Evolutionary conservation across 176 grass and related monocot species (phyloP).

Genomic region (Carex kokanica): DNA sequence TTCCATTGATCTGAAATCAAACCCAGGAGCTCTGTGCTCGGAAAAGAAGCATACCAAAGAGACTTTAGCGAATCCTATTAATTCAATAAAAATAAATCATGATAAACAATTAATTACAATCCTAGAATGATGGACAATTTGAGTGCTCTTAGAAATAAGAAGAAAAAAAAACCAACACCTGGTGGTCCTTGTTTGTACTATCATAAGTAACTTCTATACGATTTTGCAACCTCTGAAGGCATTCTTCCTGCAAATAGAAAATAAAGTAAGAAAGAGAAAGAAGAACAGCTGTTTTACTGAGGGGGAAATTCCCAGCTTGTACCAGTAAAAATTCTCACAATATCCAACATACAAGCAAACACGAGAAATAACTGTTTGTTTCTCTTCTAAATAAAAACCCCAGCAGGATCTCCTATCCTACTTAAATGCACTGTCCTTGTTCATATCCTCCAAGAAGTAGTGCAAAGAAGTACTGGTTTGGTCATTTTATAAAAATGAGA

Average conservation of each 20-base stretch:
- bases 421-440: neutral
- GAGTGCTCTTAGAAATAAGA: neutral
- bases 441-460: neutral
- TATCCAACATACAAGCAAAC: neutral
- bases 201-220: conserved; percentile 85
- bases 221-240: conserved; percentile 71
- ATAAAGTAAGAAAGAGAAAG: neutral
- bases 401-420: neutral
- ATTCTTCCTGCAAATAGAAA: conserved; percentile 69
- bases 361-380: neutral
- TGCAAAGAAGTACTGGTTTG: neutral
- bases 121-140: conserved; percentile 2
- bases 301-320: neutral
- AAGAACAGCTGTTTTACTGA: conserved; percentile 5
- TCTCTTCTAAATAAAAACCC: neutral
- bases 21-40: conserved; percentile 52
- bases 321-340: neutral
- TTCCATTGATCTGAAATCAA: conserved; percentile 83
- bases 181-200: conserved; percentile 69
- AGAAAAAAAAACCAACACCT: conserved; percentile 42
- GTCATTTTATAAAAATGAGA: neutral
- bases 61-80: conserved; percentile 62
- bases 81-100: conserved; percentile 22
- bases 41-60: conserved; percentile 66
- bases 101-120: conserved; percentile 12